Conservation (phyloP, 495 filamentous ascomycete species). For the Chaetomium cochliodes region DNA sequence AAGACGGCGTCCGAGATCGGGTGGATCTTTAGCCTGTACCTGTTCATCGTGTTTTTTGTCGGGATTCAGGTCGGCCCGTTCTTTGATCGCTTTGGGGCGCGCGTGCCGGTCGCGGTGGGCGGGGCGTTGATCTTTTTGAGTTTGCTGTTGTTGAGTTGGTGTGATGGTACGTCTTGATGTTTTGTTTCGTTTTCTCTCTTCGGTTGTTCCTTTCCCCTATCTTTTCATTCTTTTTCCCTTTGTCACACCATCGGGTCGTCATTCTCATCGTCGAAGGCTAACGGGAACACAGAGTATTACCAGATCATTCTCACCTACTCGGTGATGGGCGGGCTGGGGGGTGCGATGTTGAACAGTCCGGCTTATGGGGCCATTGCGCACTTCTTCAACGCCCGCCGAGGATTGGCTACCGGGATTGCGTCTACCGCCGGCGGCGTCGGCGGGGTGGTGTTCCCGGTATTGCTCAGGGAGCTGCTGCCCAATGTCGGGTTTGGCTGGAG, state of each 20-base stretch:
- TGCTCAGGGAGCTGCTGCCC: conserved; percentile 51
- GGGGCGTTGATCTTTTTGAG: conserved; percentile 52
- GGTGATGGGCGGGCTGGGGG: conserved; percentile 55
- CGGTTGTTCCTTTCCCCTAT: too few relatives aligned
- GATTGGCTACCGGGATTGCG: conserved; percentile 63
- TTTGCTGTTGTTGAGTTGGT: conserved; percentile 55
- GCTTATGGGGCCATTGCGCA: conserved; percentile 61
- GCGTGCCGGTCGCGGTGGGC: conserved; percentile 53
- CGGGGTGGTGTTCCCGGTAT: conserved; percentile 60
- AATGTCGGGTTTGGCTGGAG: conserved; percentile 58
- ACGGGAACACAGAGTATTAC: conserved; percentile 52
- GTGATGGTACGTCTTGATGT: conserved; percentile 38
- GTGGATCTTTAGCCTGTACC: conserved; percentile 63
- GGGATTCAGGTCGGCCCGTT: conserved; percentile 67
- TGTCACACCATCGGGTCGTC: not conserved
- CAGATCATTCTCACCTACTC: conserved; percentile 64
- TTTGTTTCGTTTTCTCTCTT: not conserved
- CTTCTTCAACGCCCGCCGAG: conserved; percentile 62
- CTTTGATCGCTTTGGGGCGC: conserved; percentile 62
- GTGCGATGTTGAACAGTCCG: conserved; percentile 59
- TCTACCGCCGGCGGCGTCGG: conserved; percentile 60
- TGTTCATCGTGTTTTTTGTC: conserved; percentile 62
- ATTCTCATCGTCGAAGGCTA: not conserved
- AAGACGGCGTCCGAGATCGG: conserved; percentile 58
- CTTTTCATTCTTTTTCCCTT: too few relatives aligned